Percentiles rank a stretch among this genome's conserved stretches.
Evolutionary conservation across 169 alveolate species (phyloP).

Genomic region (Prorocentrum cordatum): DNA sequence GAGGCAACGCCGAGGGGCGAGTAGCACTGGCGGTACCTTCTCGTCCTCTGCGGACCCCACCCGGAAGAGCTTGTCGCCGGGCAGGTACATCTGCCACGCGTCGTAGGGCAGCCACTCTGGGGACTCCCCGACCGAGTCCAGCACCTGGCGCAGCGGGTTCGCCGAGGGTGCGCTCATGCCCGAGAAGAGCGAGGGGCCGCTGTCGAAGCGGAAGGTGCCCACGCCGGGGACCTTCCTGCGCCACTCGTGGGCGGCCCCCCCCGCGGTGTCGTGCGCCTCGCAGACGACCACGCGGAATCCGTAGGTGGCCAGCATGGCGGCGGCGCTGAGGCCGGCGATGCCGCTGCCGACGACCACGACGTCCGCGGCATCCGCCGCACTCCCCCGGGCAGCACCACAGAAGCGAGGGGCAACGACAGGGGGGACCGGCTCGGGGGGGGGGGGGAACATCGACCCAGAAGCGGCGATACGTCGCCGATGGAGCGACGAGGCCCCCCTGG

Average conservation of each 20-base stretch:
- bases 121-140: conserved; percentile 1
- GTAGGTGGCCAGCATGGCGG: conserved; percentile 5
- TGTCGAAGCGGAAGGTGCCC: background rate
- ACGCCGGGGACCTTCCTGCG: background rate
- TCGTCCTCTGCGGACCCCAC: too few species aligned
- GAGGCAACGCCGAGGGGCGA: too few species aligned
- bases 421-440: too few species aligned
- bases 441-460: too few species aligned
- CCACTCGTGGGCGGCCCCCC: background rate
- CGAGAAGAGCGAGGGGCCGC: conserved; percentile 9
- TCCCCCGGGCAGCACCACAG: too few species aligned
- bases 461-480: too few species aligned
- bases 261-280: conserved; percentile 6
- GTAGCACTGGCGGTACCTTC: too few species aligned
- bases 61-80: background rate
- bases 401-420: too few species aligned
- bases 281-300: background rate
- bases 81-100: conserved; percentile 6
- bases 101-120: conserved; percentile 9
- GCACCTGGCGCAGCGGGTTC: background rate
- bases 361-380: too few species aligned
- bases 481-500: too few species aligned
- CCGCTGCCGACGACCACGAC: background rate
- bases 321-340: conserved; percentile 1
- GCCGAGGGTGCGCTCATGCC: background rate